Evolutionary conservation across 164 flowering plant species (phyloP).

Genomic region (Malania oleifera): DNA sequence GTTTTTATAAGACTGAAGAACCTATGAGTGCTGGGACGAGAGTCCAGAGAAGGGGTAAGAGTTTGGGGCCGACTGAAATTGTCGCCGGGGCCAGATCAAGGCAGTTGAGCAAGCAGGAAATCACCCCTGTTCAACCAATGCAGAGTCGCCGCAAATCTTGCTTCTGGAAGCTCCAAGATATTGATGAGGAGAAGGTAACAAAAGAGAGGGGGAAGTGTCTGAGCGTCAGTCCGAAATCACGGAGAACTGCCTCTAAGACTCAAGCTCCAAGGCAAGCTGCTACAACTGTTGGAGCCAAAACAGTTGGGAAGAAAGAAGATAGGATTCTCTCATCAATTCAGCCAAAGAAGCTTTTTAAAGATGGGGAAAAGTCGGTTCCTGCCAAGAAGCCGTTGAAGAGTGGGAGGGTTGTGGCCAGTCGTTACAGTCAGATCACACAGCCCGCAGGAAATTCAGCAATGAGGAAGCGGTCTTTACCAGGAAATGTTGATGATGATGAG

Average conservation of each 20-base stretch:
- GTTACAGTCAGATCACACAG: constrained; percentile 43
- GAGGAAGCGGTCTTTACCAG: constrained; percentile 56
- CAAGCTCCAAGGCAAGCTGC: constrained; percentile 35
- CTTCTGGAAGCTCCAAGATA: constrained; percentile 51
- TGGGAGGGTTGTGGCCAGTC: constrained; percentile 64
- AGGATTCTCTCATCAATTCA: constrained; percentile 36
- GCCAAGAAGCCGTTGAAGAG: constrained; percentile 42
- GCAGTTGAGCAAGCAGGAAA: constrained; percentile 27
- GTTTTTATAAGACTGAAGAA: constrained; percentile 27
- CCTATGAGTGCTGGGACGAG: constrained; percentile 14
- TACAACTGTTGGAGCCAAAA: constrained; percentile 49
- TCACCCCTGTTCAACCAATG: constrained; percentile 35
- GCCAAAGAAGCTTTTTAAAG: constrained; percentile 69
- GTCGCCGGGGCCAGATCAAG: constrained; percentile 27
- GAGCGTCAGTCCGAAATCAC: constrained; percentile 53
- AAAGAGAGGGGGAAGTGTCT: constrained; percentile 44
- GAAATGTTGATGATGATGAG: constrained; percentile 34
- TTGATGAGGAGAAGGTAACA: constrained; percentile 49
- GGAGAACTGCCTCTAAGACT: constrained; percentile 24
- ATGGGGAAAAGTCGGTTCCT: constrained; percentile 37
- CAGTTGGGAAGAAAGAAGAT: constrained; percentile 44
- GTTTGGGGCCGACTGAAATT: constrained; percentile 50
- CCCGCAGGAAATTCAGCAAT: constrained; percentile 12
- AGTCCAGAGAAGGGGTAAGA: constrained; percentile 38
- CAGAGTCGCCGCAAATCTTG: constrained; percentile 58